Conservation (phyloP, 2,329 filamentous ascomycete genomes). For the Alternaria viburni region DNA sequence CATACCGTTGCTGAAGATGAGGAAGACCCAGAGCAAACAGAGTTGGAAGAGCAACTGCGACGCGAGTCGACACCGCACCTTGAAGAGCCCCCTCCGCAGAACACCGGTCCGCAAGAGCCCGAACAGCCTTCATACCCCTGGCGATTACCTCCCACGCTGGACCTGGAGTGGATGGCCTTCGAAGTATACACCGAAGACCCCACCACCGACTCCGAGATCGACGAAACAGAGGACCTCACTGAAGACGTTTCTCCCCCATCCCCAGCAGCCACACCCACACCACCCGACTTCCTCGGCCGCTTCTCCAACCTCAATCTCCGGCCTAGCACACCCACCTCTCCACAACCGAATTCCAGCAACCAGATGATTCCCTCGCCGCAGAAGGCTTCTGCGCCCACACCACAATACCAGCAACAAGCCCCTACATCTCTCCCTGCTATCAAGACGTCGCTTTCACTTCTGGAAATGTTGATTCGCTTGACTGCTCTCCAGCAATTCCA, state of each 20-base stretch:
- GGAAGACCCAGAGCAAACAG: conserved; percentile 51
- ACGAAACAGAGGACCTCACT: conserved; percentile 38
- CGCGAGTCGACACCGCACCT: conserved; percentile 48
- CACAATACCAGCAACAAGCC: conserved; percentile 8
- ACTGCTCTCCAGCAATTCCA: conserved; percentile 90
- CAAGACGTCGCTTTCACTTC: conserved; percentile 74
- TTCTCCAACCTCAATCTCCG: conserved; percentile 57
- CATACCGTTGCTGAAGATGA: conserved; percentile 40
- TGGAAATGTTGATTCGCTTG: conserved; percentile 87
- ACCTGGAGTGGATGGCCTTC: conserved; percentile 89
- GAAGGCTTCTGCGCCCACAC: conserved; percentile 21
- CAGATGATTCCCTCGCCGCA: conserved; percentile 37
- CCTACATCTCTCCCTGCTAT: conserved; percentile 55
- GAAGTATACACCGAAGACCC: conserved; percentile 77
- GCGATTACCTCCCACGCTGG: conserved; percentile 74
- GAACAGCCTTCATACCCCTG: conserved; percentile 52
- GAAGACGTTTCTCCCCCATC: conserved; percentile 22
- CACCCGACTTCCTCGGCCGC: conserved; percentile 51
- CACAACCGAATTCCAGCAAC: conserved; percentile 24
- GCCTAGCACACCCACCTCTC: conserved; percentile 33
- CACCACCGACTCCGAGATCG: conserved; percentile 61
- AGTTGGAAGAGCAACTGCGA: conserved; percentile 53
- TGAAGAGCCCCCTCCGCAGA: no score
- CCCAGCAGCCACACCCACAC: conserved; percentile 21
- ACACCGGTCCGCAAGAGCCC: conserved; percentile 21